Evolutionary conservation across 2,329 filamentous ascomycete genomes (phyloP).

Genomic region (Epichloe scottii): DNA sequence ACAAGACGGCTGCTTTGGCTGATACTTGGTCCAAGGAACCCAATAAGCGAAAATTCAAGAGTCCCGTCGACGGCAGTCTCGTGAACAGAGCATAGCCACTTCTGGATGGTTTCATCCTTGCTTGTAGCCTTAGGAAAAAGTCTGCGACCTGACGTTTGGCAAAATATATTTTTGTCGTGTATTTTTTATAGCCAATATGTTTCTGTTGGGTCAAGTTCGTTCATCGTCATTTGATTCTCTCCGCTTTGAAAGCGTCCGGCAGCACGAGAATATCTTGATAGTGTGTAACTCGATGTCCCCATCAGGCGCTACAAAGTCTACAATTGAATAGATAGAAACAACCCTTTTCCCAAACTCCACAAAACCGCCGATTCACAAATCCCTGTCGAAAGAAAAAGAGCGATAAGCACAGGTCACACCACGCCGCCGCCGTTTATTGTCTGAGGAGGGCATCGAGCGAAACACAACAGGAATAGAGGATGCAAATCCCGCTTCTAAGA

Average conservation of each 20-base stretch:
- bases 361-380: neutral
- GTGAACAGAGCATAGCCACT: slow-evolving; percentile 23
- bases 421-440: neutral
- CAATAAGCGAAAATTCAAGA: slow-evolving; percentile 35
- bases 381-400: neutral
- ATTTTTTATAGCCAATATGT: neutral
- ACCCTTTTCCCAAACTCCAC: neutral
- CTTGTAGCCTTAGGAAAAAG: neutral
- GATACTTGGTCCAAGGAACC: slow-evolving; percentile 63
- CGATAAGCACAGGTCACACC: neutral
- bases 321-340: neutral
- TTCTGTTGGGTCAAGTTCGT: neutral
- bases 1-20: slow-evolving; percentile 61
- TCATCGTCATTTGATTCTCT: neutral
- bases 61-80: slow-evolving; percentile 40
- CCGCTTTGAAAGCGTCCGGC: neutral
- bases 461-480: neutral
- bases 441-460: neutral
- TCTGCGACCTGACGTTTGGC: neutral
- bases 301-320: neutral
- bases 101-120: neutral
- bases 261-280: neutral
- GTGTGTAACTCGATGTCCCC: neutral
- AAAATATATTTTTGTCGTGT: neutral
- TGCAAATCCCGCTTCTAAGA: neutral